Evolutionary conservation across 192 early-diverging fungal species (phyloP).

Genomic region (Entomortierella chlamydospora): DNA sequence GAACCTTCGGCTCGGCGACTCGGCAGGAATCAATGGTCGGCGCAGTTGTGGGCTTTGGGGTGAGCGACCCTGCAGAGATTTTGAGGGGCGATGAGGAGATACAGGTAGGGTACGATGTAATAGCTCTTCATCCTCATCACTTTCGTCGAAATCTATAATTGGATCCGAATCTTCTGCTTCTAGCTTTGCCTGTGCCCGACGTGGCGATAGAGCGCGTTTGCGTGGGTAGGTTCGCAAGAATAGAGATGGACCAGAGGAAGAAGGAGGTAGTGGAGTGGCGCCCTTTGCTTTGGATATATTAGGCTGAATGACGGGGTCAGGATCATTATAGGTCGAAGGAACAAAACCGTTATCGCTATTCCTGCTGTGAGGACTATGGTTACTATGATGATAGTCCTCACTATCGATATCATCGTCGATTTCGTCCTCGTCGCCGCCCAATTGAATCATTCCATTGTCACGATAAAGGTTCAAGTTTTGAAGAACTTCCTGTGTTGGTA

Average conservation of each 20-base stretch:
- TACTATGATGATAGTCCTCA: too few relatives aligned
- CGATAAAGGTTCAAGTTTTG: constrained; percentile 7
- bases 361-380: too few relatives aligned
- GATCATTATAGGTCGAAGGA: background rate
- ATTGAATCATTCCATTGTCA: background rate
- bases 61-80: background rate
- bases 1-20: constrained; percentile 13
- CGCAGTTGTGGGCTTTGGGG: background rate
- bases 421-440: background rate
- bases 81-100: background rate
- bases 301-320: background rate
- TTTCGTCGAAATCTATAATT: constrained; percentile 27
- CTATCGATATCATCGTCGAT: background rate
- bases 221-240: background rate
- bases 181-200: background rate
- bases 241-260: background rate
- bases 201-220: background rate
- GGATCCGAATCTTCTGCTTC: constrained; percentile 11
- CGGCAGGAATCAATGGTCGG: background rate
- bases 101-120: background rate
- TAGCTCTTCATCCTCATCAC: background rate
- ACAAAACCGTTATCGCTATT: too few relatives aligned
- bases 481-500: constrained; percentile 20
- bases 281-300: too few relatives aligned
- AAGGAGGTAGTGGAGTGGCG: too few relatives aligned